Conservation (phyloP, 805 yeast species). For the Candida andamanensis region DNA sequence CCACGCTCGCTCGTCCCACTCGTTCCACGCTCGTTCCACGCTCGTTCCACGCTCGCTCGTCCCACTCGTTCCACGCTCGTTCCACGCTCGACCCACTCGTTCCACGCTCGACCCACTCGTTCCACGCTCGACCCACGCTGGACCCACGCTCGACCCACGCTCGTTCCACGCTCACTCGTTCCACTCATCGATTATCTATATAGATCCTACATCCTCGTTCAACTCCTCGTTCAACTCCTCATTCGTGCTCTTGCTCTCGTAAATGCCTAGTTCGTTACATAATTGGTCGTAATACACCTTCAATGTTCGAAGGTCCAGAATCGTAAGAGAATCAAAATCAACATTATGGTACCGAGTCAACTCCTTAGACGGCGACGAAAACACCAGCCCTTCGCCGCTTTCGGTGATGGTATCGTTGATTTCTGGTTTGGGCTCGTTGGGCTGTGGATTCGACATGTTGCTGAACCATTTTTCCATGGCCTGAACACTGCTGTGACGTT, state of each 20-base stretch:
- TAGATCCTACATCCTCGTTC: too few species aligned
- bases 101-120: too few species aligned
- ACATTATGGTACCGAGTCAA: conserved; percentile 27
- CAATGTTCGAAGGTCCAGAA: conserved; percentile 29
- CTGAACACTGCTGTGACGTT: conserved; percentile 32
- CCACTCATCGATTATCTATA: neutral
- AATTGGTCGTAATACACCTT: conserved; percentile 35
- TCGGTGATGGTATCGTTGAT: conserved; percentile 10
- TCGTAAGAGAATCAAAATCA: conserved; percentile 32
- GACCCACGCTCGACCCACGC: too few species aligned
- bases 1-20: too few species aligned
- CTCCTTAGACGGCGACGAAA: conserved; percentile 18
- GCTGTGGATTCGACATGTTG: conserved; percentile 17
- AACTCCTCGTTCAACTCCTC: too few species aligned
- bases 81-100: too few species aligned
- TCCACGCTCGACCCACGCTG: too few species aligned
- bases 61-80: too few species aligned
- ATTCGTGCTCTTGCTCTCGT: conserved; percentile 11
- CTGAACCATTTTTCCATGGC: conserved; percentile 42
- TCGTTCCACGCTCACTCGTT: too few species aligned
- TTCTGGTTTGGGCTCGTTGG: conserved; percentile 6
- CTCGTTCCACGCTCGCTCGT: too few species aligned
- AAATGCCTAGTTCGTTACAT: conserved; percentile 19
- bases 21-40: too few species aligned
- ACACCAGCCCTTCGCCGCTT: conserved; percentile 18